Evolutionary conservation across 768 basidiomycete genomes (phyloP).

Genomic region (Rubroboletus satanas): DNA sequence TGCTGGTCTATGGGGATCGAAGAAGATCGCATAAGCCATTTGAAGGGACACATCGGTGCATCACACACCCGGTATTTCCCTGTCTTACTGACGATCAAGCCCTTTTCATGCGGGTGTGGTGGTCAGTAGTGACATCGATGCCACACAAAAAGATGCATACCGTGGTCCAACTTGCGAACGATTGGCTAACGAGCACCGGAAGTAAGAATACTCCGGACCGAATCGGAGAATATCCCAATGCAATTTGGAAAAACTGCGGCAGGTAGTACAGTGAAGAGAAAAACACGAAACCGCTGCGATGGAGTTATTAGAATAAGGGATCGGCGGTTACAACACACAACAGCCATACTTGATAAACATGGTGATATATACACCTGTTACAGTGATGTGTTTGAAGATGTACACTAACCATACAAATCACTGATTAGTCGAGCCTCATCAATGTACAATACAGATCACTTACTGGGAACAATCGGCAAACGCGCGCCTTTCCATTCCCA

Average conservation of each 20-base stretch:
- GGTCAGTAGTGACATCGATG: neutral
- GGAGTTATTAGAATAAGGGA: neutral
- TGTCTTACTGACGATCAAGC: conserved; percentile 58
- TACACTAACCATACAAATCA: conserved; percentile 44
- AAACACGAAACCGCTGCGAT: conserved; percentile 52
- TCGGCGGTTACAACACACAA: neutral
- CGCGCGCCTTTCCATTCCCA: conserved; percentile 72
- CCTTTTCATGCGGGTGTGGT: conserved; percentile 32
- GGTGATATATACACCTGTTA: conserved; percentile 61
- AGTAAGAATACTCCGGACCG: conserved; percentile 63
- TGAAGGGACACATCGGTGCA: neutral
- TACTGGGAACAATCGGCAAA: conserved; percentile 72
- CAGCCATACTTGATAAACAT: conserved; percentile 61
- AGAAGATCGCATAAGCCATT: neutral
- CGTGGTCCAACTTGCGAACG: conserved; percentile 50
- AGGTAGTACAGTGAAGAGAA: conserved; percentile 67
- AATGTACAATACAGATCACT: conserved; percentile 15
- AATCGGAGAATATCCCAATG: conserved; percentile 61
- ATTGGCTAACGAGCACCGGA: conserved; percentile 64
- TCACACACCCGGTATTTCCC: conserved; percentile 54
- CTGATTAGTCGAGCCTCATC: neutral
- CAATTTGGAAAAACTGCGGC: conserved; percentile 74
- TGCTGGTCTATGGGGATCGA: conserved; percentile 7
- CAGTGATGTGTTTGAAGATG: conserved; percentile 65
- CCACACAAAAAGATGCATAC: conserved; percentile 32